These are phyloP conservation scores for Penicillium crustosum DNA, from an alignment of 2,329 filamentous ascomycete genomes.

Conservation along the genomic window DNA sequence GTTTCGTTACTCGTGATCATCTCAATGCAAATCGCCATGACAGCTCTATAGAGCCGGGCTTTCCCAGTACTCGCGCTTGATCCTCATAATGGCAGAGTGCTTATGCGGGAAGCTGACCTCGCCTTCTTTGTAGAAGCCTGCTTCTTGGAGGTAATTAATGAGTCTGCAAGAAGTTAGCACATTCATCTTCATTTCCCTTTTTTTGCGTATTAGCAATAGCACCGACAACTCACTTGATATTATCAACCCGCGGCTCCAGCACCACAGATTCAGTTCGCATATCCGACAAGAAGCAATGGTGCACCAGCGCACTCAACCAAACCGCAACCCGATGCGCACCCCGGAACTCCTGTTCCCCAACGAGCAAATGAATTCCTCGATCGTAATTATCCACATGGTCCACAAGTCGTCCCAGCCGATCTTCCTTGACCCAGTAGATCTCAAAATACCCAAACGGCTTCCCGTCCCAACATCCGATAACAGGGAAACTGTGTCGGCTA, in stretches of 20 bases:
- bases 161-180: conserved; percentile 52
- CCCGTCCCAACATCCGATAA: conserved; percentile 90
- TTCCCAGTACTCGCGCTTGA: conserved; percentile 77
- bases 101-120: conserved; percentile 90
- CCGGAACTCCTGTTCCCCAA: conserved; percentile 89
- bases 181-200: not conserved
- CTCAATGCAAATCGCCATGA: not conserved
- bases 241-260: conserved; percentile 89
- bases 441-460: conserved; percentile 97
- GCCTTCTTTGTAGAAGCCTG: conserved; percentile 81
- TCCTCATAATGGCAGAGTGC: conserved; percentile 80
- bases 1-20: conserved; percentile 19
- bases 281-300: conserved; percentile 78
- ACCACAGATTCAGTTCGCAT: conserved; percentile 78
- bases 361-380: conserved; percentile 79
- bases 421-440: conserved; percentile 97
- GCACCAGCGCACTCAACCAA: conserved; percentile 85
- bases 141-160: conserved; percentile 66
- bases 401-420: conserved; percentile 69
- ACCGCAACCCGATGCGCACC: conserved; percentile 71
- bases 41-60: conserved; percentile 58
- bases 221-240: conserved; percentile 66
- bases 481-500: conserved; percentile 78
- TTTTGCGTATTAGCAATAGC: not conserved
- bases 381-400: conserved; percentile 74